Conservation (phyloP, 2,329 filamentous ascomycete genomes). For the Myriosclerotinia scirpicola region DNA sequence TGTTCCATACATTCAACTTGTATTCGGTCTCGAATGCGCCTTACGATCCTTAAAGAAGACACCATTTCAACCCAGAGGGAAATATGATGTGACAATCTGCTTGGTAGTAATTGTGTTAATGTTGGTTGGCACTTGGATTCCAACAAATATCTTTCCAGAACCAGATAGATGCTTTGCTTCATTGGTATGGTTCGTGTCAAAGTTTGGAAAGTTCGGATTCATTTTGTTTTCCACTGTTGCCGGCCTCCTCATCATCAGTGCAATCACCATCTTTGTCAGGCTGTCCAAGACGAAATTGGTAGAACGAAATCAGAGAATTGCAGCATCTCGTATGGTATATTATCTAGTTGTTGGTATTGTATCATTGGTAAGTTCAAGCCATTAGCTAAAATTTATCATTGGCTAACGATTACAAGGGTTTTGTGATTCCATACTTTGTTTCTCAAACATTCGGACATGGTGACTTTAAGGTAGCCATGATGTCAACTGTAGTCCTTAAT, state of each 20-base stretch:
- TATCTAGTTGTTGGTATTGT: slow-evolving; percentile 56
- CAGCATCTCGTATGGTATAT: slow-evolving; percentile 69
- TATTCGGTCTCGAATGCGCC: slow-evolving; percentile 63
- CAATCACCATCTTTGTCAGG: slow-evolving; percentile 56
- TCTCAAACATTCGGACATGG: slow-evolving; percentile 51
- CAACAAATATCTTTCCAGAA: slow-evolving; percentile 56
- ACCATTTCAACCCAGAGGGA: slow-evolving; percentile 58
- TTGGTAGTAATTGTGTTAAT: slow-evolving; percentile 52
- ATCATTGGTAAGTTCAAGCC: slow-evolving; percentile 53
- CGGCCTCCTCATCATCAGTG: slow-evolving; percentile 51
- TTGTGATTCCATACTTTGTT: slow-evolving; percentile 64
- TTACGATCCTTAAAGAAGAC: slow-evolving; percentile 54
- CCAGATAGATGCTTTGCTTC: slow-evolving; percentile 64
- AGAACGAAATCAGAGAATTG: slow-evolving; percentile 58
- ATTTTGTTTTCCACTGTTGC: slow-evolving; percentile 53
- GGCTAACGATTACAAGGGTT: slow-evolving; percentile 47
- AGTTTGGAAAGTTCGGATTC: slow-evolving; percentile 59
- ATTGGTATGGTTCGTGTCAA: slow-evolving; percentile 65
- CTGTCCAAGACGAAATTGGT: slow-evolving; percentile 56
- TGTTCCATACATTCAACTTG: slow-evolving; percentile 62
- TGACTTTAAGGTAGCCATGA: slow-evolving; percentile 56
- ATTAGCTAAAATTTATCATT: background rate
- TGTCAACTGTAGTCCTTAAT: slow-evolving; percentile 65
- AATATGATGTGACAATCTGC: slow-evolving; percentile 61
- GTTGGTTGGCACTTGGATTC: slow-evolving; percentile 56